Base-by-base conservation (phyloP, 2,329 filamentous ascomycete genomes). In the Paraphoma sp. region DNA sequence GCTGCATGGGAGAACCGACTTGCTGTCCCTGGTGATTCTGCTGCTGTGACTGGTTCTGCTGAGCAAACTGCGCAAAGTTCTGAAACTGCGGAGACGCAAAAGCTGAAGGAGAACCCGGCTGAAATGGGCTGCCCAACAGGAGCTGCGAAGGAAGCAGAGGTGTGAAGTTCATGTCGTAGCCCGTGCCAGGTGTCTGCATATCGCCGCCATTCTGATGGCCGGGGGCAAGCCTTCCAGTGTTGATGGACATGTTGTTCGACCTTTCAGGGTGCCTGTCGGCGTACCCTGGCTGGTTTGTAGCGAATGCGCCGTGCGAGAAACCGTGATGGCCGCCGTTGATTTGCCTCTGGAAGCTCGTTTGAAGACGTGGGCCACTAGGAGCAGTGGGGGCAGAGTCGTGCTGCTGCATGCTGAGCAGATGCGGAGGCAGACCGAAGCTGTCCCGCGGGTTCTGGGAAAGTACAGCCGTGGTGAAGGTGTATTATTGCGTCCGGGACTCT, bases 141-240 rank as follows among this genome's bases (percentile, higher is more conserved):
- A 99, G 84, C 79, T 97, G 92, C 33, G 94, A 98, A 36, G 95
- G 95, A 38, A 99, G 87, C 64, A 99, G 85, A 63, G 95, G 94
- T 10, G 95, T 97, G 79, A 97, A 98, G 80, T 98, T 95, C 94
- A 98, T 97, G 74, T 98, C 95, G 74, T 93, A 96, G 43, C 86
- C 92, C 50, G 92, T 94, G 43, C 91, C 93, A 14, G 95, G 93
- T 23, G 91, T 94, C 65, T 90, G 84, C 86, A 97, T 87, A 63
- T 96, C 93, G 69, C 84, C 86, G 57, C 80, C 82, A 75, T 84
- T 87, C 70, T 85, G 84, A 60, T 82, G 80, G 51, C 78, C 79
- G 48, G 80, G 79, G 29, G 78, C 76, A 77, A 90, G 84, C 61
- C 87, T 82, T 72, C 90, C 88, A 18, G 95, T 97, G 78, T 97